Evolutionary conservation across 768 basidiomycete genomes (phyloP), one percentile per base, ranked within the genome.

Genomic region (Dentipellis sp.): DNA sequence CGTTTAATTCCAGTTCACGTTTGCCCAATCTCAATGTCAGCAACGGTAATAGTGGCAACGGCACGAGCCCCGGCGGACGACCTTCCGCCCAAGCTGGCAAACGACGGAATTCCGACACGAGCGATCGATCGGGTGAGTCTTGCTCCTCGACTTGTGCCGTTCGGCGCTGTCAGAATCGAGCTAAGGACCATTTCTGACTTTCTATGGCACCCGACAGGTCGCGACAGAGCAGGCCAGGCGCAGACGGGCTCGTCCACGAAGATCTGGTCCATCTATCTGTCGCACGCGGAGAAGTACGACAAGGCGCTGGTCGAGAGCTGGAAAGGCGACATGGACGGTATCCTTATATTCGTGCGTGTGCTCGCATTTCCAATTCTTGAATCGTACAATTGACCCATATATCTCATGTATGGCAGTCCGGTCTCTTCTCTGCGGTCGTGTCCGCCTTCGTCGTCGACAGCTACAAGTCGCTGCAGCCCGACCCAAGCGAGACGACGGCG

Each of bases 381-480:
- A 22, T 12, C 14, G 12, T 45, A 14, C 17, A 5, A 17, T 47
- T 47, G 40, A 11, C 29, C 17, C 35, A 9, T 22, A 52, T 16
- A 11, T 17, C 10, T 16, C 35, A 8, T 12, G 14, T 14, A 9
- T 7, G 10, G 14, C 16, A 52, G 54, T 51, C 52, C n/a, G 58
- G 58, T 46, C 47, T 56, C 17, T 59, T 59, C 39, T 56, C 58
- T 8, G 52, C 55, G 2, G 39, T 39, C 22, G 54, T 56, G 14
- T 42, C 58, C 10, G 55, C 46, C 12, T 59, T 56, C 51, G 51
- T 52, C 42, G 37, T 55, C 29, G 53, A 54, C 14, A 45, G 50
- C 37, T 58, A 55, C 45, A 55, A 55, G 46, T 35, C 4, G 23
- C 46, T 50, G 29, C 36, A 14, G 22, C 50, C 46, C 11, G 54